These are phyloP conservation scores for Colletotrichum neosansevieriae DNA, from an alignment of 2,329 filamentous ascomycete species.

Conservation along the genomic window DNA sequence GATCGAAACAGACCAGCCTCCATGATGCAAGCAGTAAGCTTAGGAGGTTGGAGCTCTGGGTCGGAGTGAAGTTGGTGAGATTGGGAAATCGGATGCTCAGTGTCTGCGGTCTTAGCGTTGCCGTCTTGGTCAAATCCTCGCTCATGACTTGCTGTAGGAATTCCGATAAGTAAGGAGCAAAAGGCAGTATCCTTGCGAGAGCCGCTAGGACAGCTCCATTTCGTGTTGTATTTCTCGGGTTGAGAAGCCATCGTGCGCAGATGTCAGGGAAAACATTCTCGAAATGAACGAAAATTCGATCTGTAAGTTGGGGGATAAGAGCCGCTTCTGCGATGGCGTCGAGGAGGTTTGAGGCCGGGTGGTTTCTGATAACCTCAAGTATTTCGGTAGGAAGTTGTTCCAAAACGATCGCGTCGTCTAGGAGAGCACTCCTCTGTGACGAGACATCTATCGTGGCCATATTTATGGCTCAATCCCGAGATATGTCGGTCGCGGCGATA, in stretches of 20 bases:
- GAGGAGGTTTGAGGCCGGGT: slow-evolving; percentile 75
- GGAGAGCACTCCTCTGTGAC: slow-evolving; percentile 66
- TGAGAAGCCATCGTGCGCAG: slow-evolving; percentile 80
- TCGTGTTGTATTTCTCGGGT: slow-evolving; percentile 52
- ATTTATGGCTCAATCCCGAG: slow-evolving; percentile 43
- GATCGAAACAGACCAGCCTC: slow-evolving; percentile 83
- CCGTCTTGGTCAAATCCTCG: slow-evolving; percentile 42
- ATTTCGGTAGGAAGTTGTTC: slow-evolving; percentile 77
- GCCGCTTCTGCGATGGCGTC: slow-evolving; percentile 77
- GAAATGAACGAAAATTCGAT: slow-evolving; percentile 80
- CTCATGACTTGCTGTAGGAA: slow-evolving; percentile 69
- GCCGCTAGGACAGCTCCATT: slow-evolving; percentile 70
- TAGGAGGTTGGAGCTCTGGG: slow-evolving; percentile 44
- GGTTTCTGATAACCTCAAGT: slow-evolving; percentile 72
- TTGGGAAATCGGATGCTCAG: slow-evolving; percentile 35
- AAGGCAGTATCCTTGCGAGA: slow-evolving; percentile 83
- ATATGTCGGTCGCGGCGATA: slow-evolving; percentile 38
- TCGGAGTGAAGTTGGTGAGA: slow-evolving; percentile 20
- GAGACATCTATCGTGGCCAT: slow-evolving; percentile 70
- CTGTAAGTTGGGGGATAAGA: slow-evolving; percentile 77
- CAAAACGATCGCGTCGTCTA: slow-evolving; percentile 66
- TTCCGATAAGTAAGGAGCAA: slow-evolving; percentile 82
- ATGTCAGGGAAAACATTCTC: slow-evolving; percentile 83
- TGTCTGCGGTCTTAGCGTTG: slow-evolving; percentile 22
- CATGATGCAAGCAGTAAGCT: slow-evolving; percentile 76